phyloP scores from a whole-genome alignment of 768 basidiomycete genomes.

The Daedaleopsis nitida region DNA sequence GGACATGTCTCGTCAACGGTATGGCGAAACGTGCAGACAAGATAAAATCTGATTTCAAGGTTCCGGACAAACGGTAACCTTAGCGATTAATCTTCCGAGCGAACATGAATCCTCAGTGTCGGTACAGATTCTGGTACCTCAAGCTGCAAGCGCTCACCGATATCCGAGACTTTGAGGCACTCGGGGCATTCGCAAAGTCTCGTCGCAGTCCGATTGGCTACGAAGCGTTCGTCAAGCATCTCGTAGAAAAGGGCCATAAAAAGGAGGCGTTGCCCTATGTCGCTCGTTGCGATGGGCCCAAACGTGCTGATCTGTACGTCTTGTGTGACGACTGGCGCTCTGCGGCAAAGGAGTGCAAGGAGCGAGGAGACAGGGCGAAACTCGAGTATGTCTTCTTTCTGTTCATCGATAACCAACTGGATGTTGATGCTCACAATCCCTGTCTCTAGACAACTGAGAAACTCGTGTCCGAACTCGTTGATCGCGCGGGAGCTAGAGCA shows the following conservation, averaged over 20 bases:
- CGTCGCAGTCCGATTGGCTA: slow-evolving; percentile 95
- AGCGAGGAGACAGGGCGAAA: slow-evolving; percentile 80
- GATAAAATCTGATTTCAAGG: slow-evolving; percentile 86
- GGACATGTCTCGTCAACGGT: slow-evolving; percentile 72
- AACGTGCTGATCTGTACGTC: slow-evolving; percentile 85
- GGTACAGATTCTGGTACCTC: slow-evolving; percentile 85
- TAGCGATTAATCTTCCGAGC: not conserved
- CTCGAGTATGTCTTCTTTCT: slow-evolving; percentile 66
- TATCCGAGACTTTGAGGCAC: slow-evolving; percentile 81
- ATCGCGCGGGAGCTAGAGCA: slow-evolving; percentile 78
- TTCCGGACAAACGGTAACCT: slow-evolving; percentile 88
- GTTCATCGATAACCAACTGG: not conserved
- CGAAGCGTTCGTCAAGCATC: slow-evolving; percentile 82
- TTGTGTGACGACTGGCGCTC: slow-evolving; percentile 88
- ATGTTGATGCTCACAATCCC: slow-evolving; percentile 4
- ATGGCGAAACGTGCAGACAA: slow-evolving; percentile 89
- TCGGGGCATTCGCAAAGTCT: slow-evolving; percentile 84
- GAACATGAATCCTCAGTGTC: not conserved
- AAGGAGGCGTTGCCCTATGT: slow-evolving; percentile 83
- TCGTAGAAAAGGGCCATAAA: slow-evolving; percentile 70
- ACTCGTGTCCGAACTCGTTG: slow-evolving; percentile 78
- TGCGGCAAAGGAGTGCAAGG: slow-evolving; percentile 89
- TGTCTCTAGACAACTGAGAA: slow-evolving; percentile 61
- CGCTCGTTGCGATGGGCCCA: slow-evolving; percentile 79
- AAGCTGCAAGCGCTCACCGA: slow-evolving; percentile 83